Percentiles rank a stretch among this genome's conserved stretches.
These are phyloP conservation scores for Metarhizium rileyi DNA, from an alignment of 2,329 filamentous ascomycete genomes.

Conservation along the genomic window DNA sequence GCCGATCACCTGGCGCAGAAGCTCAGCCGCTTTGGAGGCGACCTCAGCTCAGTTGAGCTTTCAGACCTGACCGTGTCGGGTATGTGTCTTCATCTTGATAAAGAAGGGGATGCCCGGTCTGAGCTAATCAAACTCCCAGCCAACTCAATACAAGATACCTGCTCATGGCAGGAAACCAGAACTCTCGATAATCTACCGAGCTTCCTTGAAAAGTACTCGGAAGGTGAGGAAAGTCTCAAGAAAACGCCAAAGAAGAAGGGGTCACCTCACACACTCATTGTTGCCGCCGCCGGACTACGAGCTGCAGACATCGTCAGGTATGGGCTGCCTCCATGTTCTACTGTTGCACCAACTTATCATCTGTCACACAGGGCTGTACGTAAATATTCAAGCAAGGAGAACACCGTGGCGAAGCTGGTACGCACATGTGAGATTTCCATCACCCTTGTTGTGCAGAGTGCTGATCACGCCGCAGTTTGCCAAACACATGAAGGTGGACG, in stretches of 20 bases:
- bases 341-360: constrained; percentile 1
- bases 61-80: constrained; percentile 73
- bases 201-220: constrained; percentile 63
- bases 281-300: constrained; percentile 75
- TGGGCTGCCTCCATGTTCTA: constrained; percentile 8
- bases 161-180: constrained; percentile 57
- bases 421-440: constrained; percentile 9
- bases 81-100: constrained; percentile 26
- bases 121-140: constrained; percentile 33
- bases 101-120: not conserved
- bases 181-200: constrained; percentile 63
- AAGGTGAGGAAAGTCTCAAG: constrained; percentile 48
- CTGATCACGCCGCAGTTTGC: constrained; percentile 51
- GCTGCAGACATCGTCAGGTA: constrained; percentile 77
- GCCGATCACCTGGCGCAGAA: constrained; percentile 80
- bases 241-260: constrained; percentile 60
- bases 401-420: constrained; percentile 71
- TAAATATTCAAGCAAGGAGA: constrained; percentile 70
- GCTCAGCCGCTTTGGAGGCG: constrained; percentile 65
- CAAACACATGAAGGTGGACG: constrained; percentile 93
- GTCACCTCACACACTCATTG: constrained; percentile 75
- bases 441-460: not conserved
- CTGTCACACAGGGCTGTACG: constrained; percentile 51
- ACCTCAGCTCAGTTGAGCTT: constrained; percentile 75
- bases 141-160: constrained; percentile 69